phyloP scores from a whole-genome alignment of 768 basidiomycete genomes.

The Floccularia luteovirens region DNA sequence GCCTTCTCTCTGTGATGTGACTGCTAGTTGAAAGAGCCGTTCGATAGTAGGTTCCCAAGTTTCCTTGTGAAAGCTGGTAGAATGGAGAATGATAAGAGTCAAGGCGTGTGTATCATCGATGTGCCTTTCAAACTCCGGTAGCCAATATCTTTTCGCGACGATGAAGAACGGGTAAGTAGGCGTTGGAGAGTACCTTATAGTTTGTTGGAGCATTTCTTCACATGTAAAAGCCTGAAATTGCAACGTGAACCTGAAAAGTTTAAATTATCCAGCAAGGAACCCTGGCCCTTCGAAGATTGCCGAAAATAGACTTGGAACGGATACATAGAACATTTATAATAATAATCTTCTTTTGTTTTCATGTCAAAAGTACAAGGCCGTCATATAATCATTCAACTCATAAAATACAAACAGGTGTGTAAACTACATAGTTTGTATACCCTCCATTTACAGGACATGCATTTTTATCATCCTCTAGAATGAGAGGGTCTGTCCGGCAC shows the following conservation, averaged over 20 bases:
- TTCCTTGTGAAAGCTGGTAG: conserved; percentile 72
- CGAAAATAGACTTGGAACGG: no score
- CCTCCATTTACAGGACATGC: no score
- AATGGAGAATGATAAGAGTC: conserved; percentile 57
- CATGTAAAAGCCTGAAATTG: neutral
- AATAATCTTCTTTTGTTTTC: no score
- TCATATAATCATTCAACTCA: no score
- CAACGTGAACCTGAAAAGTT: neutral
- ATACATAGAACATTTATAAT: no score
- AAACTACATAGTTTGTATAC: no score
- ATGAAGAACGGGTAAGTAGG: conserved; percentile 38
- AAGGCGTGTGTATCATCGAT: conserved; percentile 31
- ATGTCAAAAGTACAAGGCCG: no score
- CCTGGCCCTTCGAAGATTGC: no score
- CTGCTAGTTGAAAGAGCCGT: conserved; percentile 31
- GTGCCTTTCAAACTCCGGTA: conserved; percentile 27
- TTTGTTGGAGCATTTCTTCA: conserved; percentile 7
- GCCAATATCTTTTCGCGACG: conserved; percentile 53
- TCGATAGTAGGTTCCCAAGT: conserved; percentile 59
- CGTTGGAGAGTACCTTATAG: conserved; percentile 28
- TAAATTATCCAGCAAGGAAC: no score
- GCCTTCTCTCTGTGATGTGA: conserved; percentile 3
- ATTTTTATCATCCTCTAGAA: conserved; percentile 8
- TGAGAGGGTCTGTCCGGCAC: conserved; percentile 19
- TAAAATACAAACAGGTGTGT: no score